Evolutionary conservation across 192 early-diverging fungal genomes (phyloP), one percentile per base, ranked within the genome.

Genomic region (Coemansia sp.): DNA sequence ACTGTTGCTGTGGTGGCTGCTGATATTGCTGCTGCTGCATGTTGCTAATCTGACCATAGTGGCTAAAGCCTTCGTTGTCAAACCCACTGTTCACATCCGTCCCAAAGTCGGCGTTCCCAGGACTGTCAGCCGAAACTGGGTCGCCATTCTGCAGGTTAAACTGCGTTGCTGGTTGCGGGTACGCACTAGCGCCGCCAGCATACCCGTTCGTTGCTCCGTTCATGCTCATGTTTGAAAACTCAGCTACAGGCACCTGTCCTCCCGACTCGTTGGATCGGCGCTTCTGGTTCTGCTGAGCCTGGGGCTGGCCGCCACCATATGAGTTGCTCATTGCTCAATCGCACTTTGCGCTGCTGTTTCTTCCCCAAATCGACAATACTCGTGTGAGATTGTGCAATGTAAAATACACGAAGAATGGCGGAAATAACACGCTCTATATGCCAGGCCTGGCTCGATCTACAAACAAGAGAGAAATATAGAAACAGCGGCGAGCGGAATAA

Each of bases 41-140:
- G 27, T 8, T 45, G 68, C 62, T 66, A 41, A 67, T 20, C 39
- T 68, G 66, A 51, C 61, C 68, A 62, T 80, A 80, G 62, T 80
- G 72, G 41, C 68, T 68, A 43, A 55, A 70, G 22, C 68, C 68
- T n/a, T 73, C 64, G 29, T 59, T 63, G 68, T 80, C 77, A 50
- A 80, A 80, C 1, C 77, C 77, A 50, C 65, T 74, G 53, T 69
- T 66, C 49, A 67, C 65, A 23, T 74, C 77, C 10, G 69, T 55
- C 24, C 67, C 76, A 69, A 79, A 69, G 16, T 62, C 67, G 23
- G 60, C 67, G 43, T 69, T 66, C 1, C 41, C 68, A 3, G 63
- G 63, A 52, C 68, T 66, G 13, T 53, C 39, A 1, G 52, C 39
- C 32, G 56, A 37, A 18, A 7, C 26, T 16, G 6, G 26, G 41